Conservation (phyloP, 1,284 basidiomycete genomes). For the Leccinum angustisporum region DNA sequence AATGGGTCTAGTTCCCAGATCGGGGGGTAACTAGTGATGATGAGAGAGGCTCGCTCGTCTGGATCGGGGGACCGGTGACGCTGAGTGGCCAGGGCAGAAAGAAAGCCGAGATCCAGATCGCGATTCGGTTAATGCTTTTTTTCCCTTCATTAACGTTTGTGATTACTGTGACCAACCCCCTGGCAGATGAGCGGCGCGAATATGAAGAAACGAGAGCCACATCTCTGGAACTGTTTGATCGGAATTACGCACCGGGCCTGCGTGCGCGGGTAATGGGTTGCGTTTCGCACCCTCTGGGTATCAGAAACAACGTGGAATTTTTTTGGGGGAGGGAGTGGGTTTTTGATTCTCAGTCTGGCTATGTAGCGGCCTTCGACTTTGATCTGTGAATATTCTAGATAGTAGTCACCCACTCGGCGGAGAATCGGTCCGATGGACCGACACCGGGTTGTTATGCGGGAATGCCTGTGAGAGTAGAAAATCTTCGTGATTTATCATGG, state of each 20-base stretch:
- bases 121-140: neutral
- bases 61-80: neutral
- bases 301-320: neutral
- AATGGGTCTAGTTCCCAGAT: neutral
- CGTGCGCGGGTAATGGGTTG: neutral
- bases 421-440: slow-evolving; percentile 1
- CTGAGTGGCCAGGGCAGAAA: neutral
- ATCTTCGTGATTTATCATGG: neutral
- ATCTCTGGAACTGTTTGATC: neutral
- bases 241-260: neutral
- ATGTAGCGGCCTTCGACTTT: neutral
- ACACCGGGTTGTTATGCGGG: too few relatives aligned
- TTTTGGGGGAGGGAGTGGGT: neutral
- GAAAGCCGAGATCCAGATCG: slow-evolving; percentile 12
- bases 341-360: neutral
- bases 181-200: neutral
- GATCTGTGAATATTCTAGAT: neutral
- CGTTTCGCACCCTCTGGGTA: neutral
- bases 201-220: neutral
- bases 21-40: neutral
- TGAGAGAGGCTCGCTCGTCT: neutral
- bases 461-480: neutral
- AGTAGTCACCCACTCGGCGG: neutral
- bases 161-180: neutral
- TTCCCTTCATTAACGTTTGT: neutral